phyloP scores from a whole-genome alignment of 2,329 filamentous ascomycete species.

The Fusarium compactum region DNA sequence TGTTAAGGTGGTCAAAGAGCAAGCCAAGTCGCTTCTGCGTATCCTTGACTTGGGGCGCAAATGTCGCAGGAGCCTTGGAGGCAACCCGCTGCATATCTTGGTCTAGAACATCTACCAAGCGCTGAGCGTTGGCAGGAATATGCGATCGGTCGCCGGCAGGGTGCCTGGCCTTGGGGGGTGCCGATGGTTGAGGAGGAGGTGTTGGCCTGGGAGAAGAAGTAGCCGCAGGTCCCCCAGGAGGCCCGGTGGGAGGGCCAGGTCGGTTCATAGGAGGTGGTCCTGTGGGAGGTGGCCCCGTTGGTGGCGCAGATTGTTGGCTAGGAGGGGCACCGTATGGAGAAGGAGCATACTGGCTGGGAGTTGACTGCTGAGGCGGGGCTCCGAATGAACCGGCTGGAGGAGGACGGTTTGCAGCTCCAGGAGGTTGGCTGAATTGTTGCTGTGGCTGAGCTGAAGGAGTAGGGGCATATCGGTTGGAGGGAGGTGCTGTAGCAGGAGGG shows the following conservation, averaged over 20 bases:
- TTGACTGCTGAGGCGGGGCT: conserved; percentile 61
- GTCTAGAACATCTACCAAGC: conserved; percentile 83
- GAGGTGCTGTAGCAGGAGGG: conserved; percentile 76
- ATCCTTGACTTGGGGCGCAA: conserved; percentile 90
- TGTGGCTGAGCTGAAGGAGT: conserved; percentile 67
- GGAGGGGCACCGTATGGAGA: conserved; percentile 59
- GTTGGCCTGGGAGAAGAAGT: conserved; percentile 50
- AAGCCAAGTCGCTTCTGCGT: conserved; percentile 93
- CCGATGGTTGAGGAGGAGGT: conserved; percentile 61
- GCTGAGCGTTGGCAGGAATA: conserved; percentile 81
- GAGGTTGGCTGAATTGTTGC: conserved; percentile 60
- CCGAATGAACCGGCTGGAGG: conserved; percentile 60
- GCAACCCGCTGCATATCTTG: conserved; percentile 92
- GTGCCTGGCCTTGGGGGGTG: conserved; percentile 71
- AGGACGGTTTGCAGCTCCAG: conserved; percentile 58
- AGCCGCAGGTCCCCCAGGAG: conserved; percentile 51
- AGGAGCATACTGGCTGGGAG: conserved; percentile 71
- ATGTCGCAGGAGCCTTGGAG: conserved; percentile 84
- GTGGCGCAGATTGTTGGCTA: conserved; percentile 55
- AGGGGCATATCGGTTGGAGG: conserved; percentile 81
- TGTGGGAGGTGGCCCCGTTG: conserved; percentile 55
- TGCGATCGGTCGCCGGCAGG: conserved; percentile 90
- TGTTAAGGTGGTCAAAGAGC: conserved; percentile 97
- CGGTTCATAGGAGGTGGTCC: conserved; percentile 51
- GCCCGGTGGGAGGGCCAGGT: conserved; percentile 50